Evolutionary conservation across 192 early-diverging fungal genomes (phyloP).

Genomic region (Anaeromyces robustus): DNA sequence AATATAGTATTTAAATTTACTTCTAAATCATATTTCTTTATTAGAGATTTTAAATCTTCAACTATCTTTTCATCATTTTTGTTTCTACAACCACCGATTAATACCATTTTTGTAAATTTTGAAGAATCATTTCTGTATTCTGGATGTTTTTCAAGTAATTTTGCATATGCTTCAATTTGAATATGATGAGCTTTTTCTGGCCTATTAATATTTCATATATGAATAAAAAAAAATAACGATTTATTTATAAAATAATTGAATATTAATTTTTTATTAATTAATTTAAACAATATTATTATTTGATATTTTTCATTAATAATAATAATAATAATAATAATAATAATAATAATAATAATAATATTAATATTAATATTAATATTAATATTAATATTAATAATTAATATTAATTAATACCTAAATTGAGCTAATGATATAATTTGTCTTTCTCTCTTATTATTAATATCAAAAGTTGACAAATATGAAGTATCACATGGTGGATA

Average conservation of each 20-base stretch:
- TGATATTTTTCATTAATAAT: not conserved
- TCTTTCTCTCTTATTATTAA: slow-evolving; percentile 18
- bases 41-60: slow-evolving; percentile 27
- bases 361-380: slow-evolving; percentile 1
- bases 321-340: slow-evolving; percentile 2
- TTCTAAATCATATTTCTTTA: slow-evolving; percentile 29
- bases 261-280: too few relatives aligned
- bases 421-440: slow-evolving; percentile 81
- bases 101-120: slow-evolving; percentile 31
- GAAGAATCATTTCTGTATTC: slow-evolving; percentile 13
- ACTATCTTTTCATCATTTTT: slow-evolving; percentile 57
- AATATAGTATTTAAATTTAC: slow-evolving; percentile 14
- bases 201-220: too few relatives aligned
- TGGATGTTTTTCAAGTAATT: slow-evolving; percentile 43
- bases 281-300: too few relatives aligned
- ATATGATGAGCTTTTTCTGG: slow-evolving; percentile 86
- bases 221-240: too few relatives aligned
- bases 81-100: slow-evolving; percentile 80
- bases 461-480: slow-evolving; percentile 30
- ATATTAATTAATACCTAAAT: slow-evolving; percentile 67
- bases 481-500: slow-evolving; percentile 91
- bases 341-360: not conserved
- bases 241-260: too few relatives aligned
- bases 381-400: too few relatives aligned
- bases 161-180: slow-evolving; percentile 60